Conservation (phyloP, 805 yeast genomes). For the Starmerella apicola region DNA sequence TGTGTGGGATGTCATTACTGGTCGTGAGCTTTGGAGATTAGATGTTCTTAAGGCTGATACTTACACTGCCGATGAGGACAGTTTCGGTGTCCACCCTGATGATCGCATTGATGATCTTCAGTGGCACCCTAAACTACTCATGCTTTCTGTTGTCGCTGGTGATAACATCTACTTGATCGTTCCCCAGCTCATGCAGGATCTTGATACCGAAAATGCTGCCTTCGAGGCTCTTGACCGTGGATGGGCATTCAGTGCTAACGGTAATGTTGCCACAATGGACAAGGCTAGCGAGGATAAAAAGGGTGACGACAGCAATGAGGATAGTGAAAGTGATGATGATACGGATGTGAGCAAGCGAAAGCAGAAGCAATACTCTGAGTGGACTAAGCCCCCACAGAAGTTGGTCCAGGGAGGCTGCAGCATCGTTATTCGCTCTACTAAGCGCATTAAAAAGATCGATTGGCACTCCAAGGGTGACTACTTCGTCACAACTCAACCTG, state of each 20-base stretch:
- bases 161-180: slow-evolving; percentile 65
- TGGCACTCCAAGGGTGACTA: slow-evolving; percentile 99
- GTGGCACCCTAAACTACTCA: slow-evolving; percentile 74
- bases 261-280: slow-evolving; percentile 21
- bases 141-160: slow-evolving; percentile 75
- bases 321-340: slow-evolving; percentile 28
- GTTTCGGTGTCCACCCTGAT: slow-evolving; percentile 32
- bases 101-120: slow-evolving; percentile 39
- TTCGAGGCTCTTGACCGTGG: slow-evolving; percentile 74
- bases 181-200: slow-evolving; percentile 77
- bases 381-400: slow-evolving; percentile 67
- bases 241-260: slow-evolving; percentile 59
- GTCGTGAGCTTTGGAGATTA: slow-evolving; percentile 71
- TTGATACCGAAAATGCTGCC: slow-evolving; percentile 71
- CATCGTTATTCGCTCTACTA: slow-evolving; percentile 52
- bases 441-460: slow-evolving; percentile 63
- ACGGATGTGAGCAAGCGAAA: slow-evolving; percentile 25
- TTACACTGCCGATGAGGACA: slow-evolving; percentile 20
- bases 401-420: slow-evolving; percentile 55
- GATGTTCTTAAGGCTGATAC: slow-evolving; percentile 28
- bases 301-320: slow-evolving; percentile 7
- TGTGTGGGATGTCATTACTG: slow-evolving; percentile 93
- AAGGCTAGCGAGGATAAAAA: slow-evolving; percentile 2
- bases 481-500: slow-evolving; percentile 93
- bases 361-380: slow-evolving; percentile 38